Evolutionary conservation across 805 yeast species (phyloP), one percentile per base, ranked within the genome.

Genomic region (Lachancea sp.): DNA sequence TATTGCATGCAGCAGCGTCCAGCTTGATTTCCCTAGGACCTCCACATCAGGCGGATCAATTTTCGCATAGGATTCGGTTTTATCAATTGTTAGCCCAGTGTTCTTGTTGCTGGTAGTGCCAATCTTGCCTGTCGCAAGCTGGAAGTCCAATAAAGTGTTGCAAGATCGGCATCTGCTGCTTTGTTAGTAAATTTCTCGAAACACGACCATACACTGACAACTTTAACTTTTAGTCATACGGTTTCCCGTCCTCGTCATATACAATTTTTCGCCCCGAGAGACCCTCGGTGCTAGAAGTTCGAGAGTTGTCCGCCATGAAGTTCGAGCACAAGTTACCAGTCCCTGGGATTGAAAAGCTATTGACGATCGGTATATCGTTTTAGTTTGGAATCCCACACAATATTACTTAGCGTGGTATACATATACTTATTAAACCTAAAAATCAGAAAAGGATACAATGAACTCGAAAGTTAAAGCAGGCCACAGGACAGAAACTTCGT

Each of bases 1-100:
- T 42, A 91, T 74, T 0, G 95, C 75, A 58, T 93, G 99, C 29
- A 93, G 68, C 34, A 91, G 74, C 1, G 95, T 87, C 99, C 99
- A 93, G 2, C 96, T 80, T 0, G 95, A 79, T 39, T 81, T 71
- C 1, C 99, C 99, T 4, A 93, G 64, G 49, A 73, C 71, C 43
- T 74, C 82, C 2, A 85, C 91, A 66, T 90, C 97, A 0, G 98
- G 90, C 1, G 99, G 99, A 50, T 84, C 80, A 25, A 77, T 82
- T 43, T 72, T 69, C 2, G 64, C 49, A 49, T 73, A 69, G 1
- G 62, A 3, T n/a, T 13, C 39, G 5, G 59, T 55, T 15, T 51
- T 56, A 19, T 46, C 39, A 19, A 15, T 17, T 20, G 13, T 41
- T 13, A 11, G 42, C 20, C 13, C 18, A 13, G 31, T 4, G 15